Evolutionary conservation across 2,329 filamentous ascomycete species (phyloP).

Genomic region (Akanthomyces lecanii): DNA sequence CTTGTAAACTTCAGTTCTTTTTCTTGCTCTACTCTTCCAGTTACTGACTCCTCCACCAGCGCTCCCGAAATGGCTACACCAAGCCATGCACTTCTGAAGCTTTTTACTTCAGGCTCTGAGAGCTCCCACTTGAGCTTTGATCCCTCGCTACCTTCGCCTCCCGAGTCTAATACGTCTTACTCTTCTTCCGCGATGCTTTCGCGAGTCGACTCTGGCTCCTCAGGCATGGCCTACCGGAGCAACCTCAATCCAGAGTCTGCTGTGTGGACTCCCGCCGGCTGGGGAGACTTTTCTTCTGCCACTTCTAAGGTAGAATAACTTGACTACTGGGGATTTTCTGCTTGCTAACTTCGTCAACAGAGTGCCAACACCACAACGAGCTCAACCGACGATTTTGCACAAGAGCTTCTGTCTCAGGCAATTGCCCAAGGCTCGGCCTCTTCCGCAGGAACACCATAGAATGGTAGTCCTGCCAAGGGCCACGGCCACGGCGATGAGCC

Average conservation of each 20-base stretch:
- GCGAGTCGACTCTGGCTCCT: not conserved
- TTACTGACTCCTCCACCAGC: not conserved
- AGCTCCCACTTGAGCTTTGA: not conserved
- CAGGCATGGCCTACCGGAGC: not conserved
- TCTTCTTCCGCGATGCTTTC: not conserved
- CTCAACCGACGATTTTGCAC: not conserved
- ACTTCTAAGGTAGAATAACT: not conserved
- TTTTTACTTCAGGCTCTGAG: not conserved
- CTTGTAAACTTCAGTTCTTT: not conserved
- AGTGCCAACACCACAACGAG: not conserved
- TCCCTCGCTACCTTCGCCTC: not conserved
- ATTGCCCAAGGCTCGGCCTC: constrained; percentile 13
- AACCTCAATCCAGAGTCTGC: constrained; percentile 14
- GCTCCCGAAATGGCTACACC: not conserved
- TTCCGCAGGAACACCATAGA: constrained; percentile 19
- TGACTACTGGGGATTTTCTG: not conserved
- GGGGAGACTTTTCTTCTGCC: not conserved
- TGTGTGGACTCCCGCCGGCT: constrained; percentile 7
- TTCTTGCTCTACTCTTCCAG: not conserved
- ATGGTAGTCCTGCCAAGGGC: constrained; percentile 16
- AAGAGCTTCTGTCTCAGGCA: constrained; percentile 8
- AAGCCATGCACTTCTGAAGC: not conserved
- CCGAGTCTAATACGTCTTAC: not conserved
- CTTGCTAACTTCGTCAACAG: not conserved
- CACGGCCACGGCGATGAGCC: not conserved